Conservation (phyloP, 192 early-diverging fungal species). For the Rhizophlyctis rosea region DNA sequence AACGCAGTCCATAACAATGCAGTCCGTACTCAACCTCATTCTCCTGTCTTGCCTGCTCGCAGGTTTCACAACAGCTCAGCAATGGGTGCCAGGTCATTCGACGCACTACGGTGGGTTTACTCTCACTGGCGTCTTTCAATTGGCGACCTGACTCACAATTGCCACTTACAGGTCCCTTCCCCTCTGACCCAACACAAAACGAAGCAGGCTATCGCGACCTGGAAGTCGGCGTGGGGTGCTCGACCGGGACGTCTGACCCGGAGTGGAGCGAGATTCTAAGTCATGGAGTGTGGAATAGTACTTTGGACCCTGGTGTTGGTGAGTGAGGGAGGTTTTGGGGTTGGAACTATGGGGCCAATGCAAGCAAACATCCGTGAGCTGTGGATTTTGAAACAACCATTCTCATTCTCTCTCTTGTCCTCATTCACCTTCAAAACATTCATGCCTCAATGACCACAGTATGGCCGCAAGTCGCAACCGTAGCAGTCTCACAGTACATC, state of each 20-base stretch:
- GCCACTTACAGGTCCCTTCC: slow-evolving; percentile 23
- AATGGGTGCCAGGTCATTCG: background rate
- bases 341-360: no score
- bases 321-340: no score
- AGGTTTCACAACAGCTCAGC: no score
- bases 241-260: slow-evolving; percentile 22
- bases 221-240: slow-evolving; percentile 41
- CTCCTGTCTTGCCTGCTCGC: no score
- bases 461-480: slow-evolving; percentile 26
- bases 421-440: no score
- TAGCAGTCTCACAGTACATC: slow-evolving; percentile 33
- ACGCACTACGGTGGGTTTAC: background rate
- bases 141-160: background rate
- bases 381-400: no score
- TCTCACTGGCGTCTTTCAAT: background rate
- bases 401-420: no score
- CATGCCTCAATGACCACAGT: no score
- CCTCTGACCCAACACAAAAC: slow-evolving; percentile 14
- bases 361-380: no score
- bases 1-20: no score
- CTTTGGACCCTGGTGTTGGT: slow-evolving; percentile 10
- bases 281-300: slow-evolving; percentile 22
- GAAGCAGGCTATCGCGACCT: slow-evolving; percentile 31
- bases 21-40: no score
- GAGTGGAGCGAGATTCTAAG: slow-evolving; percentile 31